Base-by-base conservation (phyloP, 2,329 filamentous ascomycete genomes). In the Aphanoascus verrucosus region DNA sequence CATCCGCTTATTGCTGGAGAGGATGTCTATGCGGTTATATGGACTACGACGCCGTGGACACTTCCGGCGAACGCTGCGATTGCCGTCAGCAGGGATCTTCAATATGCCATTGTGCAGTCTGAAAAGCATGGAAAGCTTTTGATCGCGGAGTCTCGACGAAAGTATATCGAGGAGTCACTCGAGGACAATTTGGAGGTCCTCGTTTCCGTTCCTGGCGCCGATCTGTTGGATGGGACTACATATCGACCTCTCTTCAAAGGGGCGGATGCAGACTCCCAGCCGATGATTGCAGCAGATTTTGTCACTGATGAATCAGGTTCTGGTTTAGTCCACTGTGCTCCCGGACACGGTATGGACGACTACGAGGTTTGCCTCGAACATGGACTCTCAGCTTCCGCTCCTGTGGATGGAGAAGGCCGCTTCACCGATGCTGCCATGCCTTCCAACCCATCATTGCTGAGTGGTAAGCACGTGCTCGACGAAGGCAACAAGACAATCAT, bases 11-110 rank as follows among this genome's bases (percentile, higher is more conserved):
- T 74, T 2, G 66, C 79, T 19, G 59, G 69, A 5, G 75, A 76
- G 3, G 71, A 74, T 4, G 64, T 96, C 9, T 85, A 78, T 65
- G 88, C 86, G n/a, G 78, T 93, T n/a, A 87, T 97, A 49, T 98
- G 93, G 93, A 98, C 93, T 1, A 98, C 93, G 0, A 98, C 93
- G 0, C 93, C 93, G 0, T 98, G 93, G 93, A 98, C 93, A 0
- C 74, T 98, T 4, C 91, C 93, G 0, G 90, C 91, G 1, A 98
- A 98, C 66, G 82, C 82, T 64, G 90, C 88, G 0, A 89, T 98
- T 65, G 90, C 88, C 1, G 78, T 97, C 35, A 82, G 88, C 61
- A 73, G 79, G 5, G 81, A 86, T 38, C 71, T 97, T 56, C 74
- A 81, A 42, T 98, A 97, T 66, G 75, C 76, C 3, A 69, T 94